Percentiles rank a stretch among this genome's conserved stretches.
Conservation (phyloP, 805 yeast genomes). For the Ogataea haglerorum region DNA sequence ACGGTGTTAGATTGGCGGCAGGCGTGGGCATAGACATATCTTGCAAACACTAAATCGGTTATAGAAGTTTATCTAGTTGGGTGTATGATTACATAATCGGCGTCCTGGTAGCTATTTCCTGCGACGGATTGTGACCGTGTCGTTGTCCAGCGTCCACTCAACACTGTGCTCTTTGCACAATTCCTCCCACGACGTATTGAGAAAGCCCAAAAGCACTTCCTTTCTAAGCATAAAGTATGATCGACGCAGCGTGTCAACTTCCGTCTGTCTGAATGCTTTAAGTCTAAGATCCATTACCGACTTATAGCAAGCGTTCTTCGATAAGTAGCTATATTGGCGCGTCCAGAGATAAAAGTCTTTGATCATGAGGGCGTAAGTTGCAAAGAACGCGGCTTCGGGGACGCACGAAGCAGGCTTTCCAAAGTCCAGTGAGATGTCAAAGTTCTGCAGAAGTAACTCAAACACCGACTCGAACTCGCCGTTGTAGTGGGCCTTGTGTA, state of each 20-base stretch:
- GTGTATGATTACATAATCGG: no score
- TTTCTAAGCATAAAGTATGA: constrained; percentile 39
- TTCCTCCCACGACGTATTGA: constrained; percentile 31
- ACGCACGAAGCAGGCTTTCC: background rate
- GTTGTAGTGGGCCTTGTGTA: constrained; percentile 45
- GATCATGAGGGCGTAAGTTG: constrained; percentile 30
- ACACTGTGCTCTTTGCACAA: constrained; percentile 25
- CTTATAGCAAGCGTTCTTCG: constrained; percentile 6
- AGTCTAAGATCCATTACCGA: constrained; percentile 45
- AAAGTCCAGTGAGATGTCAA: constrained; percentile 1
- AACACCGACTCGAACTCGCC: constrained; percentile 34
- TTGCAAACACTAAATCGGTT: no score
- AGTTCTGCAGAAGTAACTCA: constrained; percentile 19
- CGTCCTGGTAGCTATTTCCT: background rate
- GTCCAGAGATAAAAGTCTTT: constrained; percentile 35
- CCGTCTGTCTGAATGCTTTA: constrained; percentile 29
- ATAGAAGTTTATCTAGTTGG: no score
- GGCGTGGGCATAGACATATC: constrained; percentile 20
- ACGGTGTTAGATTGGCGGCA: constrained; percentile 18
- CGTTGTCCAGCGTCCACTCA: constrained; percentile 34
- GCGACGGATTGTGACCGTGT: constrained; percentile 25
- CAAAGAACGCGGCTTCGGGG: constrained; percentile 5
- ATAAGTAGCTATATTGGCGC: constrained; percentile 17
- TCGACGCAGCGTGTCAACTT: constrained; percentile 33
- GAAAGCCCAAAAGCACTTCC: constrained; percentile 26